Conservation (phyloP, 2,329 filamentous ascomycete genomes). For the Lachnellula hyalina region DNA sequence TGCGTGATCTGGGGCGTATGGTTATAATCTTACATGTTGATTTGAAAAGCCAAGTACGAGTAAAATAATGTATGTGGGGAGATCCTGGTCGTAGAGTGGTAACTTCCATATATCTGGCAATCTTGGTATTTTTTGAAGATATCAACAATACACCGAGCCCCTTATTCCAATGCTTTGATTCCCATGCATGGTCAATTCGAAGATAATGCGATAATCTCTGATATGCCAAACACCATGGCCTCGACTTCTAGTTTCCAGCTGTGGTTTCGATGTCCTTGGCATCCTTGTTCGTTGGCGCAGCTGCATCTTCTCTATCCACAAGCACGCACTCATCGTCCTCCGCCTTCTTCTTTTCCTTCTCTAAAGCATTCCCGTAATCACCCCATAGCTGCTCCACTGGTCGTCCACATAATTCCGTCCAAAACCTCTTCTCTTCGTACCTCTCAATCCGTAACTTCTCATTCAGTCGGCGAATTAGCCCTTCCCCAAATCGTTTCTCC, state of each 20-base stretch:
- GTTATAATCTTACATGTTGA: too few relatives aligned
- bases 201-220: neutral
- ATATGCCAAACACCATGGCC: neutral
- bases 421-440: slow-evolving; percentile 63
- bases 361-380: slow-evolving; percentile 54
- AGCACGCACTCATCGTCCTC: slow-evolving; percentile 29
- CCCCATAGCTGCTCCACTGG: slow-evolving; percentile 67
- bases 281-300: slow-evolving; percentile 1
- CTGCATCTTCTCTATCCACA: slow-evolving; percentile 26
- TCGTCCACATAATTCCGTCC: slow-evolving; percentile 62
- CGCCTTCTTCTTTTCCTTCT: slow-evolving; percentile 17
- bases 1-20: too few relatives aligned
- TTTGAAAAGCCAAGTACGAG: too few relatives aligned
- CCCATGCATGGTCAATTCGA: neutral
- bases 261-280: neutral
- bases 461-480: slow-evolving; percentile 59
- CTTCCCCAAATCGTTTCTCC: slow-evolving; percentile 58
- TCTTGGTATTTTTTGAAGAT: neutral
- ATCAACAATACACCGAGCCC: neutral
- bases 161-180: neutral
- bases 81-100: neutral
- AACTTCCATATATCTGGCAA: neutral
- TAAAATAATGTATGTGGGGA: neutral
- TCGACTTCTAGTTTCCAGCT: neutral
- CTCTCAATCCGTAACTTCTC: slow-evolving; percentile 56